Conservation (phyloP, 2,329 filamentous ascomycete genomes). For the Aspergillus jensenii region DNA sequence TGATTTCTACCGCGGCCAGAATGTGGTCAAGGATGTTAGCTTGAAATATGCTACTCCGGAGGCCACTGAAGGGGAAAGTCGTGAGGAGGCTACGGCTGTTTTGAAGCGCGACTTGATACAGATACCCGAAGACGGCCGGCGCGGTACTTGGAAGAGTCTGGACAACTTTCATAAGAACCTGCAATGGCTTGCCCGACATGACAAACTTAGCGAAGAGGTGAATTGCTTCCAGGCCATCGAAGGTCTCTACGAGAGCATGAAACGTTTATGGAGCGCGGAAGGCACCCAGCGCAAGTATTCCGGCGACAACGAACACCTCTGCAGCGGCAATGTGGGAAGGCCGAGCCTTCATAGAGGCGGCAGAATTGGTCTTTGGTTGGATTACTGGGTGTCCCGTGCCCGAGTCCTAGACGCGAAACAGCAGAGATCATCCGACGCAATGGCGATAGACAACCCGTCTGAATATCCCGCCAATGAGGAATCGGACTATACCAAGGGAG, state of each 20-base stretch:
- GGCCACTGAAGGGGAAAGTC: conserved; percentile 39
- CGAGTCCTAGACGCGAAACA: conserved; percentile 33
- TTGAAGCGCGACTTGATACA: conserved; percentile 42
- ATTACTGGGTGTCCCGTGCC: conserved; percentile 45
- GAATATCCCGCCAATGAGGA: conserved; percentile 19
- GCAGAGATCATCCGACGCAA: conserved; percentile 29
- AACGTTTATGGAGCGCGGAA: conserved; percentile 45
- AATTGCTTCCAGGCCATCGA: conserved; percentile 50
- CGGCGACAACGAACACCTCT: conserved; percentile 40
- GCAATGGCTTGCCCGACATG: conserved; percentile 45
- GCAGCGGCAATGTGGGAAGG: conserved; percentile 41
- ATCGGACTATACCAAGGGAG: conserved; percentile 20
- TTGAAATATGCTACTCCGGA: conserved; percentile 44
- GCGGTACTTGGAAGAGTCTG: conserved; percentile 37
- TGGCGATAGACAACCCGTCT: conserved; percentile 32
- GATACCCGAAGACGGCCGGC: conserved; percentile 30
- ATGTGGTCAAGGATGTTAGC: conserved; percentile 44
- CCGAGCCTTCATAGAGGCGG: conserved; percentile 41
- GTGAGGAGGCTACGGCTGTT: conserved; percentile 44
- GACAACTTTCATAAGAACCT: conserved; percentile 44
- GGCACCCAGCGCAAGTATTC: conserved; percentile 30
- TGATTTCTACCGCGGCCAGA: conserved; percentile 41
- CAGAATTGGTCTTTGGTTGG: conserved; percentile 41
- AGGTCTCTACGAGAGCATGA: conserved; percentile 42
- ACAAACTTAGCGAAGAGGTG: conserved; percentile 44